Percentiles rank a stretch among this genome's conserved stretches.
Evolutionary conservation across 2,329 filamentous ascomycete species (phyloP).

Genomic region (Myriosclerotinia scirpicola): DNA sequence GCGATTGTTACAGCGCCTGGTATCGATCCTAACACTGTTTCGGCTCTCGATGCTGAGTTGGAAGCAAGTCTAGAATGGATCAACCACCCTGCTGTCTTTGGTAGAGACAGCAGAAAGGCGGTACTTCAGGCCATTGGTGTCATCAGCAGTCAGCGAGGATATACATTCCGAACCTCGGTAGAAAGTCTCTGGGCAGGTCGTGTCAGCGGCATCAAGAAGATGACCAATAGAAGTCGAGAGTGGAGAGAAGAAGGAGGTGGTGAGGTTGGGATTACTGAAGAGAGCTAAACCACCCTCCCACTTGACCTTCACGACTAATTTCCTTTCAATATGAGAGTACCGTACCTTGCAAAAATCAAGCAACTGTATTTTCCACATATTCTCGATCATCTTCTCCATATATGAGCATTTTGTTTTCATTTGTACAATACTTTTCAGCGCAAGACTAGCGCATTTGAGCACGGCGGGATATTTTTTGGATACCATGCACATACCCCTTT

Average conservation of each 20-base stretch:
- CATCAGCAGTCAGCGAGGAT: conserved; percentile 90
- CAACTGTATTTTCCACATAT: neutral
- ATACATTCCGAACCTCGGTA: conserved; percentile 87
- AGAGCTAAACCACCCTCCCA: conserved; percentile 32
- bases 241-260: conserved; percentile 76
- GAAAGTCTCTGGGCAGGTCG: conserved; percentile 87
- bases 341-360: neutral
- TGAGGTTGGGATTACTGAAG: conserved; percentile 40
- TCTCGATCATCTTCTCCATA: neutral
- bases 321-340: neutral
- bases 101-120: conserved; percentile 89
- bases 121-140: conserved; percentile 96
- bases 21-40: conserved; percentile 81
- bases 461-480: conserved; percentile 3
- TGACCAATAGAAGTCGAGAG: conserved; percentile 82
- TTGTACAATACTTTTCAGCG: conserved; percentile 13
- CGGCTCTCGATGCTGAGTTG: conserved; percentile 85
- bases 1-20: conserved; percentile 60
- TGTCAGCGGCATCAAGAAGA: conserved; percentile 74
- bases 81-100: conserved; percentile 91
- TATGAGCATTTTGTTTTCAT: conserved; percentile 1
- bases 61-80: conserved; percentile 96
- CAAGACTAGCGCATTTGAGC: conserved; percentile 9
- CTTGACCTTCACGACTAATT: neutral
- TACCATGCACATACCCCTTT: conserved; percentile 14